Conservation (phyloP, 2,329 filamentous ascomycete species). For the Pyrenophora teres region DNA sequence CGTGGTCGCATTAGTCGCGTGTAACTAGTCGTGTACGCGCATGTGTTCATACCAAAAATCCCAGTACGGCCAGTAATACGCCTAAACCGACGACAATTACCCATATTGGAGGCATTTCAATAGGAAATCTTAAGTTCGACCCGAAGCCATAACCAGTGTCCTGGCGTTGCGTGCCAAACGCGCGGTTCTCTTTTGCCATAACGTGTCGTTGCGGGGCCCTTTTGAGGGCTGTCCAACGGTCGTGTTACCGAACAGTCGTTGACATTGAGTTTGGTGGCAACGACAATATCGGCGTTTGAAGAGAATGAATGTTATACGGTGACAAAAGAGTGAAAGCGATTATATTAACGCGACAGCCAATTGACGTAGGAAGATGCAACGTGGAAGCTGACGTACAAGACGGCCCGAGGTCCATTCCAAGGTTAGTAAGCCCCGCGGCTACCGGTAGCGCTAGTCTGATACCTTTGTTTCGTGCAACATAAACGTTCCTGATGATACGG, state of each 20-base stretch:
- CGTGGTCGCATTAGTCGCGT: conserved; percentile 1
- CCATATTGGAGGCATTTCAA: conserved; percentile 43
- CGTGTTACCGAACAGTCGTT: conserved; percentile 25
- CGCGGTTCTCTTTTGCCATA: conserved; percentile 31
- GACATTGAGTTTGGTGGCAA: conserved; percentile 24
- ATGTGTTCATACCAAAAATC: conserved; percentile 35
- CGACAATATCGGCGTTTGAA: conserved; percentile 6
- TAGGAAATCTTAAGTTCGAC: conserved; percentile 23
- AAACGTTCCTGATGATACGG: too few species aligned
- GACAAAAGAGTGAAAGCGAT: conserved; percentile 10
- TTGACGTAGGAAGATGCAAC: conserved; percentile 41
- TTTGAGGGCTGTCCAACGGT: conserved; percentile 15
- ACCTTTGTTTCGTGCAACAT: too few species aligned
- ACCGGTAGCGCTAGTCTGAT: not conserved
- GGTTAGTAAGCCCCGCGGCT: conserved; percentile 2
- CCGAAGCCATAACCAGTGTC: conserved; percentile 36
- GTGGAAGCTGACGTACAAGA: conserved; percentile 36
- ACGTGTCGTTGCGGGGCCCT: conserved; percentile 10
- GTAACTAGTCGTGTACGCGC: not conserved
- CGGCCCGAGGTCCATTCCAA: conserved; percentile 7
- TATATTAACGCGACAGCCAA: conserved; percentile 29
- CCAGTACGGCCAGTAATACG: conserved; percentile 31
- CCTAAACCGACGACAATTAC: conserved; percentile 31
- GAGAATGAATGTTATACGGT: not conserved
- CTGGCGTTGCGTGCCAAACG: conserved; percentile 30